Evolutionary conservation across 2,329 filamentous ascomycete genomes (phyloP).

Genomic region (Epichloe typhina): DNA sequence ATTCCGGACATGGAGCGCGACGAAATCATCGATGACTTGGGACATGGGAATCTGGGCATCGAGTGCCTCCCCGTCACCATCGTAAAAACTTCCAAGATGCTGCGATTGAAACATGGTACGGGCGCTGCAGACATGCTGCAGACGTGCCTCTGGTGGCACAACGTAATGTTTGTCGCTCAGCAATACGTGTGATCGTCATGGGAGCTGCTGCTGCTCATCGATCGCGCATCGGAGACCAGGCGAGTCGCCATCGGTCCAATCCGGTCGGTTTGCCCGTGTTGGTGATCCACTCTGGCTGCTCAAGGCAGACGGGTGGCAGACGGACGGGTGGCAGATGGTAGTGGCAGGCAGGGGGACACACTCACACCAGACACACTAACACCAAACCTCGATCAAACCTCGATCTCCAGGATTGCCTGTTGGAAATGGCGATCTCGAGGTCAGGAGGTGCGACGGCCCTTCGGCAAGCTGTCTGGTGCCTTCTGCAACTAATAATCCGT

Average conservation of each 20-base stretch:
- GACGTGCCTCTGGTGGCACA: not conserved
- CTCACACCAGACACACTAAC: no score
- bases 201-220: slow-evolving; percentile 1
- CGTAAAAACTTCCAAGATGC: not conserved
- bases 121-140: no score
- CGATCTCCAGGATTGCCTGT: slow-evolving; percentile 5
- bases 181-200: slow-evolving; percentile 3
- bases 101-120: no score
- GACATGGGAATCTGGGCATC: not conserved
- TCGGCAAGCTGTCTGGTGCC: not conserved
- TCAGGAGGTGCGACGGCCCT: not conserved
- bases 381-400: not conserved
- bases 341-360: no score
- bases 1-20: no score
- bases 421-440: slow-evolving; percentile 6
- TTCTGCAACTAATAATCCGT: not conserved
- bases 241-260: slow-evolving; percentile 5
- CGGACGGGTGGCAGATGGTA: no score
- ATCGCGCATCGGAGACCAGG: slow-evolving; percentile 3
- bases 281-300: not conserved
- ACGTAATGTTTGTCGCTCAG: slow-evolving; percentile 8
- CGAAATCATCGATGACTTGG: not conserved
- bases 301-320: no score
- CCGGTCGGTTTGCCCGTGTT: not conserved
- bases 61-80: not conserved